Conservation (phyloP, 2,329 filamentous ascomycete species). For the Epichloe sibirici region DNA sequence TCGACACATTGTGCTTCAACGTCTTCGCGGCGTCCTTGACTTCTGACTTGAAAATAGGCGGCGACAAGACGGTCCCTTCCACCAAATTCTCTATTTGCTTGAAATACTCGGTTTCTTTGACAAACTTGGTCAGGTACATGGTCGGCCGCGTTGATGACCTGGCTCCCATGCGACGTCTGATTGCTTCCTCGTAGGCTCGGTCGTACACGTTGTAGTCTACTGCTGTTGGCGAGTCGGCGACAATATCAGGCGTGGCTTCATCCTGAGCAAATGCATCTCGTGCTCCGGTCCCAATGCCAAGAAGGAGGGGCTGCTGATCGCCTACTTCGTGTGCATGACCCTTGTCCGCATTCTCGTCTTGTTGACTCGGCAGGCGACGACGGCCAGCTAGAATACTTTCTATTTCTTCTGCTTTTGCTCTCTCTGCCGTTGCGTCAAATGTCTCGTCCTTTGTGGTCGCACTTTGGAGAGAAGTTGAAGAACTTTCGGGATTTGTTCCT, state of each 20-base stretch:
- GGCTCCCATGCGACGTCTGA: slow-evolving; percentile 58
- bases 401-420: slow-evolving; percentile 34
- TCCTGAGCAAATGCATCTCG: slow-evolving; percentile 31
- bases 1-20: not conserved
- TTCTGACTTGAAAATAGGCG: slow-evolving; percentile 6
- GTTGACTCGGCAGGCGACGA: slow-evolving; percentile 25
- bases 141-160: slow-evolving; percentile 28
- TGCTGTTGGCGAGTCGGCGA: slow-evolving; percentile 75
- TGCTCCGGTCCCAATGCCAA: slow-evolving; percentile 64
- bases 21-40: slow-evolving; percentile 7
- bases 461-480: not conserved
- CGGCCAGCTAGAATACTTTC: slow-evolving; percentile 36
- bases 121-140: slow-evolving; percentile 37
- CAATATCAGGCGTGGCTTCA: slow-evolving; percentile 32
- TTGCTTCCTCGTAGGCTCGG: slow-evolving; percentile 63
- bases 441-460: not conserved
- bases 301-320: slow-evolving; percentile 50
- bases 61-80: slow-evolving; percentile 17
- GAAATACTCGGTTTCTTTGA: slow-evolving; percentile 31
- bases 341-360: slow-evolving; percentile 27
- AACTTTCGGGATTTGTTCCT: not conserved
- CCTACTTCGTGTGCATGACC: slow-evolving; percentile 45
- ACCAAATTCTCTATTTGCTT: slow-evolving; percentile 25
- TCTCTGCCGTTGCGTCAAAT: slow-evolving; percentile 18
- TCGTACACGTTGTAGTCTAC: slow-evolving; percentile 86